Base-by-base conservation (phyloP, 495 filamentous ascomycete species). In the Penicillium diatomitis region DNA sequence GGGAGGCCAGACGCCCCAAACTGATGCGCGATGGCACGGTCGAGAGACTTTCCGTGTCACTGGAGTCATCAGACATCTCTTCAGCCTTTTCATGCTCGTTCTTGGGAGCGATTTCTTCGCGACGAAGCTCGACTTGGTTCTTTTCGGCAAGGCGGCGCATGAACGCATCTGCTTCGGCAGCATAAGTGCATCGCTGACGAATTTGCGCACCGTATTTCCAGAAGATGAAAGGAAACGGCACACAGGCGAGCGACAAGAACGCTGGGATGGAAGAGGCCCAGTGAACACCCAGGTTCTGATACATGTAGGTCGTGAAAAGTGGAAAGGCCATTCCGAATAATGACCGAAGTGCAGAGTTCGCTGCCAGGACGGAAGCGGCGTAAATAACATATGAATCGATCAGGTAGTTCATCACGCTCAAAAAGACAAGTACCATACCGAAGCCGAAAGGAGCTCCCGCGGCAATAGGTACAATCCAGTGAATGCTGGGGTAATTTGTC, bases 271-370 rank as follows among this genome's bases (percentile, higher is more conserved):
- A 79, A 10, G 77, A 82, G 1, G 85, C 86, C 86, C 86, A 89
- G 66, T 89, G 84, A 44, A 84, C 79, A 41, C 86, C 86, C 0
- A 91, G 72, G 54, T 80, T 74, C 4, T 66, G 29, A 63, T 86
- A 90, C 82, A 90, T 85, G 44, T 82, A 66, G 0, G 76, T 79
- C 0, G 86, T 90, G 68, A 92, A 90, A 0, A 92, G 71, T 0
- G 87, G 87, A 64, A 92, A 90, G 0, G 76, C 82, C 34, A 83
- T 79, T 42, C 87, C 87, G 53, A 89, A 86, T 0, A 72, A 36
- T 0, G 73, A 77, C 12, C 79, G 73, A n/a, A 90, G 66, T 0
- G 86, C 76, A 2, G 81, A 70, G 57, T 84, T 88, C 6, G 85
- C 84, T 0, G 87, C 87, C 4, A 91, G 66, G 0, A 86, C 85